Evolutionary conservation across 768 basidiomycete species (phyloP).

Genomic region (Rhizopogon vinicolor): DNA sequence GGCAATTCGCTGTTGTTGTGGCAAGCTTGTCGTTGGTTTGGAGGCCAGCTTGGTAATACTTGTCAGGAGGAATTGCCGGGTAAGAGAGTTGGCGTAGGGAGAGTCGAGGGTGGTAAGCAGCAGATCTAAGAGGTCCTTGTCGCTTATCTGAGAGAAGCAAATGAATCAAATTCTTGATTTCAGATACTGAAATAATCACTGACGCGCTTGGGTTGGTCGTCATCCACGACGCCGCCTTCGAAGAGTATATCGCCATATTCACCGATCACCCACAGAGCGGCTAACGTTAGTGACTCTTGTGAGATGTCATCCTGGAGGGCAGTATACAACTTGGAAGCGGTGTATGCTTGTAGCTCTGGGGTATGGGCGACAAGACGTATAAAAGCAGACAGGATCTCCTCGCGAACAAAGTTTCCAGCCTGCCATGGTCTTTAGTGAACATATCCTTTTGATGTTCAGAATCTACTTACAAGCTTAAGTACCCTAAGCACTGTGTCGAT

Average conservation of each 20-base stretch:
- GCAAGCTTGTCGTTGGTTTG: conserved; percentile 57
- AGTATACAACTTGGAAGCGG: conserved; percentile 84
- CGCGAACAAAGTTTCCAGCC: conserved; percentile 98
- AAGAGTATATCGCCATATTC: conserved; percentile 92
- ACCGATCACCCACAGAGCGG: conserved; percentile 93
- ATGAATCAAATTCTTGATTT: not conserved
- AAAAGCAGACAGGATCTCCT: conserved; percentile 93
- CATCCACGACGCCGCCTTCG: conserved; percentile 78
- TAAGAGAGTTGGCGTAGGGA: conserved; percentile 88
- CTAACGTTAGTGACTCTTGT: conserved; percentile 91
- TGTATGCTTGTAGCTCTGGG: conserved; percentile 94
- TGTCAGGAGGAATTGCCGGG: conserved; percentile 88
- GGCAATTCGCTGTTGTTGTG: conserved; percentile 76
- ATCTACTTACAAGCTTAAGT: conserved; percentile 70
- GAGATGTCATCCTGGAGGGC: conserved; percentile 90
- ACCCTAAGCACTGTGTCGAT: conserved; percentile 96
- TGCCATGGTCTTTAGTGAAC: conserved; percentile 24
- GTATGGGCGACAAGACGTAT: conserved; percentile 96
- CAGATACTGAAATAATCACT: conserved; percentile 11
- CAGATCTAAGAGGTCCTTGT: conserved; percentile 83
- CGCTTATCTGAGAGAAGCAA: conserved; percentile 49
- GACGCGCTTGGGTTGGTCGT: conserved; percentile 69
- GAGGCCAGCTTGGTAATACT: conserved; percentile 88
- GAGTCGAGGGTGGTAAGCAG: conserved; percentile 85
- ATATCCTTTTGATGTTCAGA: not conserved